A percentile compares a stretch with the other conserved stretches of the same genome.
Conservation (phyloP, 805 yeast species). For the Metschnikowia lochheadii region DNA sequence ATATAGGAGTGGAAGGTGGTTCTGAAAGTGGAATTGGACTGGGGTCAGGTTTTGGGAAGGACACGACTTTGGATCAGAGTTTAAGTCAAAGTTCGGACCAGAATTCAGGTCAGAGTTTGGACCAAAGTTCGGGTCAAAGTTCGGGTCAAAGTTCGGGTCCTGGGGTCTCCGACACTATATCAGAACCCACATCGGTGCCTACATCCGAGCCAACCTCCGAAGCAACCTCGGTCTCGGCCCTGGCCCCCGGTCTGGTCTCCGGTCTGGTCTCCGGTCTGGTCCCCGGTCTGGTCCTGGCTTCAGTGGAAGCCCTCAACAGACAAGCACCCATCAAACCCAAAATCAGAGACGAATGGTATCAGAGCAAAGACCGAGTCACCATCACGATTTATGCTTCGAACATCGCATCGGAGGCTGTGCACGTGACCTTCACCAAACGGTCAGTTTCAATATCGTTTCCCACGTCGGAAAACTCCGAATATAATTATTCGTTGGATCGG, state of each 20-base stretch:
- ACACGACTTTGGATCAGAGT: neutral
- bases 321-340: constrained; percentile 38
- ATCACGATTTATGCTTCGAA: constrained; percentile 69
- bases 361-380: constrained; percentile 51
- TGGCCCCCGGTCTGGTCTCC: neutral
- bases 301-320: constrained; percentile 22
- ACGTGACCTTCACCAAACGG: constrained; percentile 34
- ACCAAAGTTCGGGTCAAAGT: neutral
- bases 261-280: too few relatives aligned
- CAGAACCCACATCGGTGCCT: too few relatives aligned
- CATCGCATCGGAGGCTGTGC: constrained; percentile 47
- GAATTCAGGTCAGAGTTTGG: too few relatives aligned
- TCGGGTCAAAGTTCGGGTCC: too few relatives aligned
- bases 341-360: constrained; percentile 52
- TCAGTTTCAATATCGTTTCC: constrained; percentile 46
- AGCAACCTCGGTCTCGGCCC: too few relatives aligned
- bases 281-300: neutral
- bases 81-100: neutral
- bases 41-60: neutral
- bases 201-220: too few relatives aligned
- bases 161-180: too few relatives aligned
- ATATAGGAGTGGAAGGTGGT: accelerated
- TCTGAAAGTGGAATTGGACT: too few relatives aligned
- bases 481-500: constrained; percentile 52
- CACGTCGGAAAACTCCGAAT: constrained; percentile 48